A percentile compares a stretch with the other conserved stretches of the same genome.
phyloP scores from a whole-genome alignment of 2,329 filamentous ascomycete species.

The Tolypocladium sp. region DNA sequence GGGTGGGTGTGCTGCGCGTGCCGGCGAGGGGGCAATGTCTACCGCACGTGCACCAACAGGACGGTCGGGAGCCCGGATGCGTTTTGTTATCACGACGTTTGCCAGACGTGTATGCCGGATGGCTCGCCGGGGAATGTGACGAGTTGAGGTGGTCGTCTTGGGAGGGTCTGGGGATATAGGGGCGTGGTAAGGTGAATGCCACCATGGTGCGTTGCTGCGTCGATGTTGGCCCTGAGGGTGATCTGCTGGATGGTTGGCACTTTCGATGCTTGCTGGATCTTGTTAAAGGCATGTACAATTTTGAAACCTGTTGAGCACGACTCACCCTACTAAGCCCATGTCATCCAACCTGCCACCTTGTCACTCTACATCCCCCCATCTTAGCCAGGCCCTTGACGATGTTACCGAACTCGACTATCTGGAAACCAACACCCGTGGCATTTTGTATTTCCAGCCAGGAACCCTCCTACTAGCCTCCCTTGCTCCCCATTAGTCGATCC shows the following conservation, averaged over 20 bases:
- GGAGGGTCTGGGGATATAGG: background rate
- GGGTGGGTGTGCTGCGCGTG: conserved; percentile 43
- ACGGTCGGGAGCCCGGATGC: conserved; percentile 37
- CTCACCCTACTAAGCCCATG: background rate
- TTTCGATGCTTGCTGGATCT: background rate
- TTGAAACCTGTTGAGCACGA: background rate
- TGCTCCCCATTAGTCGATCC: background rate
- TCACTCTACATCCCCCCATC: background rate
- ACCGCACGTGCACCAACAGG: conserved; percentile 34
- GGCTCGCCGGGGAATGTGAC: background rate
- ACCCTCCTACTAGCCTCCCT: background rate
- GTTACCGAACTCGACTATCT: background rate
- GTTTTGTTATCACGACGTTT: conserved; percentile 44
- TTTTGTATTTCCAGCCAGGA: background rate
- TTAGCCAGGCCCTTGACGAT: background rate
- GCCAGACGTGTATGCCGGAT: conserved; percentile 31
- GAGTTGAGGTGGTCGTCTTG: background rate
- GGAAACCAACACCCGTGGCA: background rate
- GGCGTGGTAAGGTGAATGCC: background rate
- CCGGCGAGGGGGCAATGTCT: conserved; percentile 33
- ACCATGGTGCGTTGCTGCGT: background rate
- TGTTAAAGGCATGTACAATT: background rate
- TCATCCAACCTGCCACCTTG: background rate
- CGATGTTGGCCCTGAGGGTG: too few relatives aligned
- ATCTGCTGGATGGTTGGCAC: background rate